A percentile compares a stretch with the other conserved stretches of the same genome.
Evolutionary conservation across 176 grass and related monocot genomes (phyloP).

Genomic region (Thinopyrum elongatum): DNA sequence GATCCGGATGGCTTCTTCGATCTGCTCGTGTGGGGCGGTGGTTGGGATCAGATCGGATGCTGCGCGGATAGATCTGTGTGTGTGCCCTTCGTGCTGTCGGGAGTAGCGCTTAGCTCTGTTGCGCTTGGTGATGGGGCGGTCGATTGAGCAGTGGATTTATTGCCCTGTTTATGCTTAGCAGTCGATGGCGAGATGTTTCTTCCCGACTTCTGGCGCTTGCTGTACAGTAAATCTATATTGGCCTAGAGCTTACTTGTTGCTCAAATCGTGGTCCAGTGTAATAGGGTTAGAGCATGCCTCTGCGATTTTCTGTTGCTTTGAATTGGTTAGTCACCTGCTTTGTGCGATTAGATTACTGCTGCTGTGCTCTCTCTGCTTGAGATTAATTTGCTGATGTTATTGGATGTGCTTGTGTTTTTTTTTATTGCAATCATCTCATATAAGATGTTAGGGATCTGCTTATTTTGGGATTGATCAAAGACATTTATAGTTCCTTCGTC

Average conservation of each 20-base stretch:
- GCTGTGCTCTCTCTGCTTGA: background rate
- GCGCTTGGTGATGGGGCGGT: background rate
- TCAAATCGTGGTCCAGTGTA: background rate
- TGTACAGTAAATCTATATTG: background rate
- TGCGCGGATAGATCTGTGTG: background rate
- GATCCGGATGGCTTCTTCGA: background rate
- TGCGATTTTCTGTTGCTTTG: background rate
- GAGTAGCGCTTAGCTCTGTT: slow-evolving; percentile 23
- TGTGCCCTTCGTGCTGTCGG: background rate
- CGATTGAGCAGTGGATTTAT: background rate
- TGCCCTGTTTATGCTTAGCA: background rate
- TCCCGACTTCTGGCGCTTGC: background rate
- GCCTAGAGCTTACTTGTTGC: background rate
- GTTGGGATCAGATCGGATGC: slow-evolving; percentile 16
- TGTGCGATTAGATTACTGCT: background rate
- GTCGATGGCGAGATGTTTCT: background rate
- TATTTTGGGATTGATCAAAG: background rate
- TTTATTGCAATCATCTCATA: background rate
- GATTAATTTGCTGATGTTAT: background rate
- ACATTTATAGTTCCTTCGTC: background rate
- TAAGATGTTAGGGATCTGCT: background rate
- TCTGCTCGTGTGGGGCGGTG: background rate
- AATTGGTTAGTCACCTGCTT: background rate
- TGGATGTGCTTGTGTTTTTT: background rate
- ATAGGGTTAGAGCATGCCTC: background rate